Evolutionary conservation across 2,329 filamentous ascomycete species (phyloP).

Genomic region (Clarireedia hainanense): DNA sequence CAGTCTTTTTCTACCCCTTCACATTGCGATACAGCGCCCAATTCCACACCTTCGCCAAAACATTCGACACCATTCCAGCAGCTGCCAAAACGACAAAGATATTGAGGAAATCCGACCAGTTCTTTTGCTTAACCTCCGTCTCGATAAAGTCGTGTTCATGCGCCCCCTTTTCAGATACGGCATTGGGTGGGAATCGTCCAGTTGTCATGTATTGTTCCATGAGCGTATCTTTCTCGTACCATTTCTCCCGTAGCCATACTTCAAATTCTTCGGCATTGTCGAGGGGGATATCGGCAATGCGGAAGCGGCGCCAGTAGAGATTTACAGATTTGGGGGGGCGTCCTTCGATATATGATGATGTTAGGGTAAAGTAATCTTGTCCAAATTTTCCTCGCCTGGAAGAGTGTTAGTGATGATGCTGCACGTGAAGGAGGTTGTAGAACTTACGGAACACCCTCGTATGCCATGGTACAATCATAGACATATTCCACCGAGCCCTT

Average conservation of each 20-base stretch:
- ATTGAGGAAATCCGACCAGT: conserved; percentile 27
- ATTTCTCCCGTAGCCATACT: conserved; percentile 74
- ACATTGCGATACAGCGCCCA: not conserved
- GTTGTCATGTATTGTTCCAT: conserved; percentile 75
- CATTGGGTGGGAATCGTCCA: conserved; percentile 60
- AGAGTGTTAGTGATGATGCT: conserved; percentile 2
- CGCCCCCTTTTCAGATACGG: conserved; percentile 11
- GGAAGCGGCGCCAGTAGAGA: conserved; percentile 90
- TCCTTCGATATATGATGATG: conserved; percentile 81
- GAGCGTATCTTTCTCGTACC: conserved; percentile 86
- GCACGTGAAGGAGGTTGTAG: not conserved
- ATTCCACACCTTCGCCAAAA: conserved; percentile 21
- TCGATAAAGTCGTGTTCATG: conserved; percentile 24
- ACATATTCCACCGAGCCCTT: conserved; percentile 70
- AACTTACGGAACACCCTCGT: conserved; percentile 85
- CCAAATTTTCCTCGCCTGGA: conserved; percentile 63
- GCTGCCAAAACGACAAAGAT: conserved; percentile 27
- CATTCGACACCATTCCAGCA: conserved; percentile 23
- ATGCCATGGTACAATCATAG: conserved; percentile 91
- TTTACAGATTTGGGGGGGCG: conserved; percentile 91
- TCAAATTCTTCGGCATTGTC: conserved; percentile 70
- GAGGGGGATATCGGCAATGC: conserved; percentile 71
- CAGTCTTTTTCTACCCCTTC: not conserved
- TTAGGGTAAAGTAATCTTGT: conserved; percentile 83
- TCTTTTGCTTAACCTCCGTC: conserved; percentile 26